A percentile compares a stretch with the other conserved stretches of the same genome.
phyloP scores from a whole-genome alignment of 1,139 yeast species.

The Candida tropicalis region DNA sequence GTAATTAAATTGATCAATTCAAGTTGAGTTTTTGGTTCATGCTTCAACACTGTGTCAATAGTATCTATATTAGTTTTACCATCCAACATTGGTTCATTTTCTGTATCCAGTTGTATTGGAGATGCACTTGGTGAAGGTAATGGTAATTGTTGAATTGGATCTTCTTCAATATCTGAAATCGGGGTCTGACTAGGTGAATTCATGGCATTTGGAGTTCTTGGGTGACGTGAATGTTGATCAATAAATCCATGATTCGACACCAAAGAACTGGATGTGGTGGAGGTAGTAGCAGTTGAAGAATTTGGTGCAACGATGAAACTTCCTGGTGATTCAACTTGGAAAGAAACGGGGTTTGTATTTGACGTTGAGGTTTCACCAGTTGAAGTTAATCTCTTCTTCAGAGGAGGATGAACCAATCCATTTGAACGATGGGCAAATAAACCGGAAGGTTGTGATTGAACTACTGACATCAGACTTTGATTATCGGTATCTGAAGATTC shows the following conservation, averaged over 20 bases:
- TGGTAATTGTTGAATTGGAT: slow-evolving; percentile 49
- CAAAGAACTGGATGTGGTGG: too few relatives aligned
- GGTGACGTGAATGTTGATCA: slow-evolving; percentile 20
- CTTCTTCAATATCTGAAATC: slow-evolving; percentile 41
- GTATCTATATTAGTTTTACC: slow-evolving; percentile 12
- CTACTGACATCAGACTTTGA: slow-evolving; percentile 25
- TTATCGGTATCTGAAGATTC: slow-evolving; percentile 43
- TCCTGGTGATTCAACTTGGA: slow-evolving; percentile 14
- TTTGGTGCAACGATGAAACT: slow-evolving; percentile 8
- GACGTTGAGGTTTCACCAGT: slow-evolving; percentile 1
- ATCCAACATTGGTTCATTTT: slow-evolving; percentile 7
- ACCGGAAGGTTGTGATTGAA: slow-evolving; percentile 9
- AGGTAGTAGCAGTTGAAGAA: slow-evolving; percentile 1
- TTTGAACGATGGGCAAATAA: slow-evolving; percentile 18
- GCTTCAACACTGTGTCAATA: slow-evolving; percentile 28
- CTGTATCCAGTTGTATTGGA: slow-evolving; percentile 46
- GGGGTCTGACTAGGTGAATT: slow-evolving; percentile 43
- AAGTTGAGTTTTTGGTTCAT: slow-evolving; percentile 40
- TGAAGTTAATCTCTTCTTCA: slow-evolving; percentile 39
- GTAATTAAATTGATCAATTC: slow-evolving; percentile 43
- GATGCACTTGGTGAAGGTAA: slow-evolving; percentile 74
- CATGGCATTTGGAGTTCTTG: slow-evolving; percentile 35
- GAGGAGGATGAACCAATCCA: slow-evolving; percentile 33
- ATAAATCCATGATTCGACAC: not conserved
- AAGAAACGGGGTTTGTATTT: slow-evolving; percentile 7